Percentiles rank a stretch among this genome's conserved stretches.
Evolutionary conservation across 108 stramenopile genomes (phyloP).

Genomic region (Cyclotella cryptica): DNA sequence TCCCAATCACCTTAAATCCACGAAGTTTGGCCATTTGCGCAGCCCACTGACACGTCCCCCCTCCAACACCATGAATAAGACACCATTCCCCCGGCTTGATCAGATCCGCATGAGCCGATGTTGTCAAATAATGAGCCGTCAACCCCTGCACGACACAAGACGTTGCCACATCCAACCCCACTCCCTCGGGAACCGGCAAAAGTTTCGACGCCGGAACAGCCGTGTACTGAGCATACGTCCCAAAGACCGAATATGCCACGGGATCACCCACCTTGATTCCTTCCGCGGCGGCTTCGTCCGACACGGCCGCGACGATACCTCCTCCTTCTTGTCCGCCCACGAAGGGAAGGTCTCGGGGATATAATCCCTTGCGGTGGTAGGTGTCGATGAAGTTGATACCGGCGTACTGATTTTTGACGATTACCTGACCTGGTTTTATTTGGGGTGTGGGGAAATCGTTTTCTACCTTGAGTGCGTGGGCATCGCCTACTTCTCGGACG

Average conservation of each 20-base stretch:
- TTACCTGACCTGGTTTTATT: slow-evolving; percentile 57
- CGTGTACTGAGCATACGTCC: slow-evolving; percentile 81
- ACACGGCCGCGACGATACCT: slow-evolving; percentile 70
- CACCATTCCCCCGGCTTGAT: slow-evolving; percentile 80
- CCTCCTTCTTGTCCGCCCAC: slow-evolving; percentile 85
- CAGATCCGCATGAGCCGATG: slow-evolving; percentile 70
- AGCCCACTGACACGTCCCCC: slow-evolving; percentile 88
- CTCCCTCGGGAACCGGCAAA: slow-evolving; percentile 60
- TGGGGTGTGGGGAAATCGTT: slow-evolving; percentile 62
- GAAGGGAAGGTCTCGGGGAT: slow-evolving; percentile 75
- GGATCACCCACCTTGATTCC: slow-evolving; percentile 70
- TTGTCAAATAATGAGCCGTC: slow-evolving; percentile 82
- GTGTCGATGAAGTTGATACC: slow-evolving; percentile 92
- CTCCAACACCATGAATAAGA: slow-evolving; percentile 80
- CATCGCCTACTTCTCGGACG: slow-evolving; percentile 55
- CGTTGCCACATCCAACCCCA: slow-evolving; percentile 66
- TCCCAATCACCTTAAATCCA: slow-evolving; percentile 88
- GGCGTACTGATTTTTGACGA: slow-evolving; percentile 76
- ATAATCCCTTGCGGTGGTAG: slow-evolving; percentile 84
- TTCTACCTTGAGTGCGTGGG: slow-evolving; percentile 12
- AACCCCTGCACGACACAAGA: slow-evolving; percentile 81
- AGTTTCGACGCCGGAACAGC: slow-evolving; percentile 72
- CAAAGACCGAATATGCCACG: slow-evolving; percentile 73
- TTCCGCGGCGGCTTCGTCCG: slow-evolving; percentile 57
- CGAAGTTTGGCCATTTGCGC: slow-evolving; percentile 85